phyloP scores from a whole-genome alignment of 176 grass and related monocot species.

The Phoenix roebelenii region DNA sequence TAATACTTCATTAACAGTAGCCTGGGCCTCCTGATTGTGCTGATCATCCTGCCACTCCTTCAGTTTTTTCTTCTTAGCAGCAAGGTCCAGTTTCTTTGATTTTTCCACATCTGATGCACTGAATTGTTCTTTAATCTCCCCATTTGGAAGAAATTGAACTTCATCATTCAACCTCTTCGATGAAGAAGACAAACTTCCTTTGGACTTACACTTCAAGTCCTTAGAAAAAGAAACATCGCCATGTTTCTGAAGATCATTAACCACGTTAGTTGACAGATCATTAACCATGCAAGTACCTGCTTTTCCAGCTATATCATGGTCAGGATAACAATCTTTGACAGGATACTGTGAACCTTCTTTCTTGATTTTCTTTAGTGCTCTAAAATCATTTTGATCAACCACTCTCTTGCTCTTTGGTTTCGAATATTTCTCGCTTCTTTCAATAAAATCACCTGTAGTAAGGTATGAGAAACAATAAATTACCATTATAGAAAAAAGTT shows the following conservation, averaged over 20 bases:
- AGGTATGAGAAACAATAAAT: too few relatives aligned
- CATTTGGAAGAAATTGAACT: constrained; percentile 20
- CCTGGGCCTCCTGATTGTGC: constrained; percentile 32
- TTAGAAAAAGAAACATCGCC: constrained; percentile 17
- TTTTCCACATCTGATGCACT: constrained; percentile 34
- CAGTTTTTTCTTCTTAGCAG: constrained; percentile 59
- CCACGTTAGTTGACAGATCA: constrained; percentile 31
- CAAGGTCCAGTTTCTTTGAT: constrained; percentile 24
- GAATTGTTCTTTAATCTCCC: constrained; percentile 41
- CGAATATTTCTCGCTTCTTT: too few relatives aligned
- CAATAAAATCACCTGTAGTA: too few relatives aligned
- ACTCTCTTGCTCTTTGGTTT: too few relatives aligned
- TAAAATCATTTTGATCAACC: too few relatives aligned
- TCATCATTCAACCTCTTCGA: constrained; percentile 16
- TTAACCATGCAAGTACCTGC: constrained; percentile 30
- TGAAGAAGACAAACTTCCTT: constrained; percentile 19
- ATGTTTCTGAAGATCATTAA: constrained; percentile 5
- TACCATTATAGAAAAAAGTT: constrained; percentile 4
- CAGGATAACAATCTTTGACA: constrained; percentile 38
- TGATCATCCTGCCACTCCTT: constrained; percentile 64
- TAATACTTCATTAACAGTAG: constrained; percentile 27
- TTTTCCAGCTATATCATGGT: constrained; percentile 26
- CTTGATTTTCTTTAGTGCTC: too few relatives aligned
- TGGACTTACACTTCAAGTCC: constrained; percentile 33
- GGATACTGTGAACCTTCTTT: constrained; percentile 5